Conservation (phyloP, 208 protist genomes). For the Leishmania mexicana region DNA sequence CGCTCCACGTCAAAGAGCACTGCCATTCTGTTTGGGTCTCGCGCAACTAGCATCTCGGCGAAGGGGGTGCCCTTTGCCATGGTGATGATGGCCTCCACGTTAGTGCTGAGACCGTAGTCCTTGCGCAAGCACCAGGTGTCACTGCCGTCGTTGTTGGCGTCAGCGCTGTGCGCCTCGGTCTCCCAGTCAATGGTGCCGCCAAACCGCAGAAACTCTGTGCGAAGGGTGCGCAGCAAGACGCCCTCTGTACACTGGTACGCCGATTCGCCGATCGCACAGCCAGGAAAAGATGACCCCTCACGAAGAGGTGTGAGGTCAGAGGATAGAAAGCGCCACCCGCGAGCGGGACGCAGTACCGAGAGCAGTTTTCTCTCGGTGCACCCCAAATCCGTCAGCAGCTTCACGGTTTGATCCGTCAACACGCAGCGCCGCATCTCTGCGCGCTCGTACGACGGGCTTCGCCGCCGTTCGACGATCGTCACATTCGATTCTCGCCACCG, state of each 20-base stretch:
- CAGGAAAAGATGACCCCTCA: conserved; percentile 61
- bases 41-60: conserved; percentile 45
- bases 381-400: conserved; percentile 73
- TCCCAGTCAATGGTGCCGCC: conserved; percentile 72
- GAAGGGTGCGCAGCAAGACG: conserved; percentile 54
- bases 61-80: conserved; percentile 47
- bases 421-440: conserved; percentile 55
- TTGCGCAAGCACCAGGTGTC: conserved; percentile 73
- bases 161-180: conserved; percentile 60
- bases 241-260: conserved; percentile 78
- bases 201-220: conserved; percentile 78
- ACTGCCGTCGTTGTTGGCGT: conserved; percentile 64
- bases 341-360: conserved; percentile 44
- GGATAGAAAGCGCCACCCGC: conserved; percentile 69
- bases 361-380: conserved; percentile 54
- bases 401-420: conserved; percentile 66
- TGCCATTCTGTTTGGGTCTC: conserved; percentile 61
- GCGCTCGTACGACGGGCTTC: conserved; percentile 55
- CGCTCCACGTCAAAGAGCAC: conserved; percentile 69
- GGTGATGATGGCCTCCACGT: conserved; percentile 69
- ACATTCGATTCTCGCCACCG: conserved; percentile 83
- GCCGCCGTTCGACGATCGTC: conserved; percentile 59
- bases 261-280: conserved; percentile 64
- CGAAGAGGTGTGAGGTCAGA: conserved; percentile 48
- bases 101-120: conserved; percentile 65